A percentile compares a stretch with the other conserved stretches of the same genome.
Conservation (phyloP, 371 early-diverging fungal species). For the Actinomortierella wolfii region DNA sequence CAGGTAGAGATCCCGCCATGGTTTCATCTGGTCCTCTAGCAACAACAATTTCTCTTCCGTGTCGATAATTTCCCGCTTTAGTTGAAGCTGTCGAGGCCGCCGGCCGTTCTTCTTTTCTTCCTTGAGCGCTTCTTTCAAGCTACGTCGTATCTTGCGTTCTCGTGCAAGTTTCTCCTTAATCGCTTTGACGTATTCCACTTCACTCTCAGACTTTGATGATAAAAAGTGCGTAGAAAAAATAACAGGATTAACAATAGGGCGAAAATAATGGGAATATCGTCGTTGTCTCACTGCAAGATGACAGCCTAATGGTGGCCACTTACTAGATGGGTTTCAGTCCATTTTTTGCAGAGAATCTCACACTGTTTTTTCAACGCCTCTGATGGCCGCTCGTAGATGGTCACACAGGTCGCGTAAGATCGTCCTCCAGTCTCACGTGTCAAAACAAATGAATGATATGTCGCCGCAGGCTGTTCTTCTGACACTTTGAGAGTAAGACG, state of each 20-base stretch:
- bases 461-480: conserved; percentile 62
- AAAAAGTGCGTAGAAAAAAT: neutral
- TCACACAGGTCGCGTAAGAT: conserved; percentile 72
- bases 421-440: conserved; percentile 75
- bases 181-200: conserved; percentile 60
- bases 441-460: conserved; percentile 76
- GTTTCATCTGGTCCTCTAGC: conserved; percentile 68
- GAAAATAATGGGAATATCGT: too few species aligned
- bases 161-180: conserved; percentile 50
- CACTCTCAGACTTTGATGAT: conserved; percentile 48
- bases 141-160: conserved; percentile 37
- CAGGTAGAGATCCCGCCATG: conserved; percentile 61
- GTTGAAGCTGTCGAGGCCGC: conserved; percentile 46
- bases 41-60: conserved; percentile 73
- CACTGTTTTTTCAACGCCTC: conserved; percentile 18
- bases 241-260: too few species aligned
- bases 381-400: conserved; percentile 61
- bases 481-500: conserved; percentile 61
- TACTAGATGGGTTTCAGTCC: conserved; percentile 34
- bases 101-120: conserved; percentile 29
- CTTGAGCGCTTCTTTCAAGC: conserved; percentile 22
- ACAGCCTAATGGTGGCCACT: neutral
- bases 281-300: too few species aligned
- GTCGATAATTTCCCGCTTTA: conserved; percentile 49
- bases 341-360: conserved; percentile 19